phyloP scores from a whole-genome alignment of 768 basidiomycete species.

The Galerina sulciceps region DNA sequence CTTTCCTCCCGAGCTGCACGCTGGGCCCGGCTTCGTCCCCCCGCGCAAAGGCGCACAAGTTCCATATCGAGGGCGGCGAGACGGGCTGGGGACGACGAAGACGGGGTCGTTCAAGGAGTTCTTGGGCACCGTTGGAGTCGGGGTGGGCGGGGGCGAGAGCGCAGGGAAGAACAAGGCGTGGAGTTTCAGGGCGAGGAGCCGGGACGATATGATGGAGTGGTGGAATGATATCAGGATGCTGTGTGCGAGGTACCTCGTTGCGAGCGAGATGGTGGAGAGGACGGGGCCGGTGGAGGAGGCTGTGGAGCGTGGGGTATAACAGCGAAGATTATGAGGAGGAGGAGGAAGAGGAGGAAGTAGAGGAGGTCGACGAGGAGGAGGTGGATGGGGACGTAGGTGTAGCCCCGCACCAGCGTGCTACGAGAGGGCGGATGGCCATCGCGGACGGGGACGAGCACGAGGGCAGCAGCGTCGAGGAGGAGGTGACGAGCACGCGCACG shows the following conservation, averaged over 20 bases:
- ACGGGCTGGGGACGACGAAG: constrained; percentile 68
- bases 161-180: constrained; percentile 40
- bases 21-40: constrained; percentile 86
- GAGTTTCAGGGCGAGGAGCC: constrained; percentile 86
- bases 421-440: constrained; percentile 3
- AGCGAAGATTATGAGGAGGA: constrained; percentile 69
- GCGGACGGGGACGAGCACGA: constrained; percentile 19
- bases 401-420: neutral
- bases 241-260: constrained; percentile 91
- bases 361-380: constrained; percentile 69
- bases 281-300: constrained; percentile 92
- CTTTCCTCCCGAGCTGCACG: constrained; percentile 96
- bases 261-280: constrained; percentile 91
- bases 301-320: constrained; percentile 89
- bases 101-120: constrained; percentile 50
- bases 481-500: constrained; percentile 36
- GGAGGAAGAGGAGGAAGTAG: constrained; percentile 37
- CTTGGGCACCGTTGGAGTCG: constrained; percentile 20
- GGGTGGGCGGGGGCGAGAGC: no score
- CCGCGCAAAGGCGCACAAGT: constrained; percentile 83
- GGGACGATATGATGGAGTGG: constrained; percentile 99
- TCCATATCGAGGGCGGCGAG: constrained; percentile 95
- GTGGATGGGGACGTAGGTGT: constrained; percentile 21
- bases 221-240: constrained; percentile 98
- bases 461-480: constrained; percentile 36